These are phyloP conservation scores for Coemansia asiatica DNA, from an alignment of 192 early-diverging fungal genomes.

Conservation along the genomic window DNA sequence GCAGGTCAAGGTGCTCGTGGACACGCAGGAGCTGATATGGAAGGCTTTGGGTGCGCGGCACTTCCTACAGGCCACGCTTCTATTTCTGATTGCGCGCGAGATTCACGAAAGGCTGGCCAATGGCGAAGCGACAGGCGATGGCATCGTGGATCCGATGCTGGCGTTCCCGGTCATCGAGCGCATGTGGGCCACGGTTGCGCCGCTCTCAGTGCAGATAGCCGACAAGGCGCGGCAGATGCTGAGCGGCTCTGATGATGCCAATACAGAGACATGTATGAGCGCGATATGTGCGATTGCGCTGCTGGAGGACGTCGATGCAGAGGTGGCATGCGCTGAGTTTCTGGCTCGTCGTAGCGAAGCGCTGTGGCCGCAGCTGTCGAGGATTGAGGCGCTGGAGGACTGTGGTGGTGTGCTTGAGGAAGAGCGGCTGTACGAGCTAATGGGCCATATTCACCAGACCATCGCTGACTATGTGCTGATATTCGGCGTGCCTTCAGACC, in stretches of 20 bases:
- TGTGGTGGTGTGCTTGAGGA: conserved; percentile 10
- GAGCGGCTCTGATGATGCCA: conserved; percentile 1
- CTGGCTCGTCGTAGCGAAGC: conserved; percentile 34
- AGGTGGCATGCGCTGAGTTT: conserved; percentile 39
- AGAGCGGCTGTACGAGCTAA: conserved; percentile 18
- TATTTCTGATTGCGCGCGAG: conserved; percentile 38
- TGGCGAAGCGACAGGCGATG: not conserved
- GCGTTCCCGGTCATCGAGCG: conserved; percentile 50
- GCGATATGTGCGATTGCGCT: conserved; percentile 39
- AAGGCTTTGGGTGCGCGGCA: conserved; percentile 29
- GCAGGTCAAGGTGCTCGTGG: conserved; percentile 50
- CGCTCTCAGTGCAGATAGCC: conserved; percentile 35
- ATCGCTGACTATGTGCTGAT: conserved; percentile 32
- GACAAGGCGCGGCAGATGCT: conserved; percentile 23
- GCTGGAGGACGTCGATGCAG: conserved; percentile 40
- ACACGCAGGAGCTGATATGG: conserved; percentile 50
- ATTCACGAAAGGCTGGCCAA: conserved; percentile 18
- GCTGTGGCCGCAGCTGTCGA: conserved; percentile 22
- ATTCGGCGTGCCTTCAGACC: conserved; percentile 23
- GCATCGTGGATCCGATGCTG: conserved; percentile 25
- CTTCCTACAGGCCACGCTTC: conserved; percentile 41
- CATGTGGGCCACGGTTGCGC: conserved; percentile 35
- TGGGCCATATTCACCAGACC: conserved; percentile 21
- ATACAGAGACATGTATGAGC: conserved; percentile 16
- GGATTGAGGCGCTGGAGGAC: not conserved